Conservation (phyloP, 495 filamentous ascomycete species). For the Trichoderma virens region DNA sequence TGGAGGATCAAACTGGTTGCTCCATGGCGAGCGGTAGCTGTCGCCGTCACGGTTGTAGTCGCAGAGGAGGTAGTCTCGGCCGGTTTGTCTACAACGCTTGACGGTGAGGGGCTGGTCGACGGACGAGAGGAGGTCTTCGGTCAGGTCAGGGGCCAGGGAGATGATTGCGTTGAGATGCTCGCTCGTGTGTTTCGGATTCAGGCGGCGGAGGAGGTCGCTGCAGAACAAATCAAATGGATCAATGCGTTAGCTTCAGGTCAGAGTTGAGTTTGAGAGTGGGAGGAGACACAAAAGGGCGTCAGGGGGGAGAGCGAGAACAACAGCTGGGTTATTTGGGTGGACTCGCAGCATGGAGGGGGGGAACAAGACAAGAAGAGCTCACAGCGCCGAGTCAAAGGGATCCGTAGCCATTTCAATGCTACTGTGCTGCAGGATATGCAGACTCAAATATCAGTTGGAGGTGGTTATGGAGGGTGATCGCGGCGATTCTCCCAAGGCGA, state of each 20-base stretch:
- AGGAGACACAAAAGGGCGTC: neutral
- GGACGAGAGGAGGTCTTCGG: slow-evolving; percentile 94
- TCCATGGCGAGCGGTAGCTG: slow-evolving; percentile 94
- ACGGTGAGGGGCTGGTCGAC: slow-evolving; percentile 92
- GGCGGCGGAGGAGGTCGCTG: slow-evolving; percentile 96
- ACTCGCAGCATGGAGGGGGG: neutral
- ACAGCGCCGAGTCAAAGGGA: slow-evolving; percentile 78
- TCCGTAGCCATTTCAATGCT: slow-evolving; percentile 38
- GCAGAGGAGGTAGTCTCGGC: slow-evolving; percentile 94
- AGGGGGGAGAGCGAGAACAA: neutral
- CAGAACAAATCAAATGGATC: neutral
- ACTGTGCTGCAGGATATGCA: neutral
- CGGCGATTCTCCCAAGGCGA: neutral
- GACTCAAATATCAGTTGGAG: neutral
- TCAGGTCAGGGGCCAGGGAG: slow-evolving; percentile 76
- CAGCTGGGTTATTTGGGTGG: slow-evolving; percentile 8
- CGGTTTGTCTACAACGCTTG: slow-evolving; percentile 75
- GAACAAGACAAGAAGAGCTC: slow-evolving; percentile 29
- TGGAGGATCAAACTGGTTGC: slow-evolving; percentile 92
- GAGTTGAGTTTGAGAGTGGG: neutral
- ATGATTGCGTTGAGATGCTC: slow-evolving; percentile 80
- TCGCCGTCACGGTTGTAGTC: slow-evolving; percentile 99
- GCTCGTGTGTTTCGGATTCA: slow-evolving; percentile 86
- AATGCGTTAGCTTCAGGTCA: neutral
- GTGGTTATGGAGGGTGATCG: neutral